Evolutionary conservation across 805 yeast genomes (phyloP).

Genomic region (Candida caryicola): DNA sequence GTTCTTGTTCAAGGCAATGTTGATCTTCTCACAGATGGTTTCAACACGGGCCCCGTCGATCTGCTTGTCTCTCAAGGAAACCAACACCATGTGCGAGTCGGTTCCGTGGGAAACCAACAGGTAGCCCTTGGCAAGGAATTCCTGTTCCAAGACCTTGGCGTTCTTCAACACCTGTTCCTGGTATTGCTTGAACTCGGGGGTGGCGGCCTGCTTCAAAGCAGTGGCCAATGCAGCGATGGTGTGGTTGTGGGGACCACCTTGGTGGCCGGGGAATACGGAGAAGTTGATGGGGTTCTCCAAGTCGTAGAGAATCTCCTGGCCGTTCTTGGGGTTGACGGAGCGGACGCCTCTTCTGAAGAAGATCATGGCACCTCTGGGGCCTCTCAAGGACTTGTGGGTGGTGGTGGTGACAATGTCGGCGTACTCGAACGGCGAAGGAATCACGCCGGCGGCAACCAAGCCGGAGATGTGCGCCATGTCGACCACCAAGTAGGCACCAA

Average conservation of each 20-base stretch:
- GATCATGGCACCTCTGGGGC: conserved; percentile 98
- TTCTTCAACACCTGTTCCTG: conserved; percentile 80
- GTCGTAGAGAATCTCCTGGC: conserved; percentile 81
- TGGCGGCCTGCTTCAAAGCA: conserved; percentile 86
- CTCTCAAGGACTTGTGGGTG: conserved; percentile 95
- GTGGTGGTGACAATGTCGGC: conserved; percentile 98
- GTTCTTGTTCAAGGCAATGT: conserved; percentile 94
- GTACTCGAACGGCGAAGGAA: conserved; percentile 87
- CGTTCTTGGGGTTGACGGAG: conserved; percentile 71
- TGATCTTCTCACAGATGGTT: conserved; percentile 80
- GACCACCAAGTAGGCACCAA: conserved; percentile 87
- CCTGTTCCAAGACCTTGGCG: conserved; percentile 72
- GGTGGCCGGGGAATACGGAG: conserved; percentile 98
- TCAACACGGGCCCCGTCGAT: conserved; percentile 97
- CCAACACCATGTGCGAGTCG: conserved; percentile 87
- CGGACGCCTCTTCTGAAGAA: conserved; percentile 94
- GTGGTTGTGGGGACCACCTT: conserved; percentile 99
- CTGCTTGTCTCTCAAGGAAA: conserved; percentile 72
- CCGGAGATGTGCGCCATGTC: conserved; percentile 99
- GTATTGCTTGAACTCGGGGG: conserved; percentile 85
- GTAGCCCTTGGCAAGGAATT: conserved; percentile 63
- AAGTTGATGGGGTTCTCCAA: conserved; percentile 90
- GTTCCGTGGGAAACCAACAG: conserved; percentile 89
- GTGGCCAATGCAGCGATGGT: conserved; percentile 95
- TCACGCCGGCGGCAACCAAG: conserved; percentile 89